Base-by-base conservation (phyloP, 2,329 filamentous ascomycete genomes). In the Stachybotrys elegans region DNA sequence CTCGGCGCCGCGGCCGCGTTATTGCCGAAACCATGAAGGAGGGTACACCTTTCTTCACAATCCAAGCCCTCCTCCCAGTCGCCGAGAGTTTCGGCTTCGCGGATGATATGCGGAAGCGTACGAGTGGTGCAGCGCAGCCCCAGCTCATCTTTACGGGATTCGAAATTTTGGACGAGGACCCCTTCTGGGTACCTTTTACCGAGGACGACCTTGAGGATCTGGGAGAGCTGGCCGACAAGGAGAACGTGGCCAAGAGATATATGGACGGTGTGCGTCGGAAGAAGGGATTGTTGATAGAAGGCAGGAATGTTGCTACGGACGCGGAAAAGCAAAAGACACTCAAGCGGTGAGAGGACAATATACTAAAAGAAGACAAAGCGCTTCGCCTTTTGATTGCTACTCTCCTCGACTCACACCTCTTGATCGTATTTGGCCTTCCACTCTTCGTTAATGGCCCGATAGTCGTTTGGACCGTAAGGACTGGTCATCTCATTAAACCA, bases 151-250 rank as follows among this genome's bases (percentile, higher is more conserved):
- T 97, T 61, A 81, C 88, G 7, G 93, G 93, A 1, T 98, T 91
- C 60, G 89, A 96, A 65, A 79, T 95, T 54, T 73, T 97, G 3
- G 90, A 97, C 62, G 86, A 96, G 67, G 93, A 98, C 70, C 93
- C 93, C 0, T 95, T 94, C 71, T 98, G 93, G 93, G 90, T 95
- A 38, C 93, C 93, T 2, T 90, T 89, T 52, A 97, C 92, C 0
- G 93, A 97, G 61, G 93, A 97, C 62, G 89, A 98, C 59, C 68
- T 98, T 42, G 93, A 98, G 73, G 93, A 98, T 71, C 69, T 98
- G 48, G 93, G 93, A 21, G 92, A 97, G 72, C 72, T 92, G 61
- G 93, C 88, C 4, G 93, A 98, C 68, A 80, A 81, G 59, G 93
- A 97, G 74, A 97, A 96, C 67, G 88, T 97, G 41, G 93, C 93